Percentiles rank a stretch among this genome's conserved stretches.
These are phyloP conservation scores for Lactifluus subvellereus DNA, from an alignment of 768 basidiomycete species.

Conservation along the genomic window DNA sequence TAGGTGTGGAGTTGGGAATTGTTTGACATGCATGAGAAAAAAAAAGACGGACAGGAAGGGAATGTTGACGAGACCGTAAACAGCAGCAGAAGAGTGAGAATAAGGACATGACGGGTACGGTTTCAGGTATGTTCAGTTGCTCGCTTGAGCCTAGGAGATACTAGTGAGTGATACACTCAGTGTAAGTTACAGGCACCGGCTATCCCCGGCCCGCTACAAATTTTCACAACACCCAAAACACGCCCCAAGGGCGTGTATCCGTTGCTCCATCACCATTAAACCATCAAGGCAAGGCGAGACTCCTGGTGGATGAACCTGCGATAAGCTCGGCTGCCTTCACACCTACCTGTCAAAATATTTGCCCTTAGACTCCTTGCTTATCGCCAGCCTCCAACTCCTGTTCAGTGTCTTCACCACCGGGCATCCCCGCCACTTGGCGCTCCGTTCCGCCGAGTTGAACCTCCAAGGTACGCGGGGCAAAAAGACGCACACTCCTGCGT, in stretches of 20 bases:
- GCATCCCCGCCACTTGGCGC: not conserved
- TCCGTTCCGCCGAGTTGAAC: not conserved
- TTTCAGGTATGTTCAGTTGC: not conserved
- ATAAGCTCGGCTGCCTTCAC: not conserved
- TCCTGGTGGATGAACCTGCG: not conserved
- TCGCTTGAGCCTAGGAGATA: not conserved
- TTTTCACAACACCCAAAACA: not conserved
- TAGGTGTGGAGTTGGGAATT: not conserved
- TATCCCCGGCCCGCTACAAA: not conserved
- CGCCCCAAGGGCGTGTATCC: slow-evolving; percentile 10
- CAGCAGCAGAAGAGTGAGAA: slow-evolving; percentile 26
- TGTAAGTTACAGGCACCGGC: not conserved
- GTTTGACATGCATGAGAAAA: not conserved
- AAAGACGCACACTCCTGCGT: not conserved
- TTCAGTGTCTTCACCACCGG: not conserved
- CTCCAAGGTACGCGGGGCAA: not conserved
- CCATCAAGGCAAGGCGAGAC: too few species aligned
- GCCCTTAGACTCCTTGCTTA: not conserved
- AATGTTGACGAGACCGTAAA: slow-evolving; percentile 21
- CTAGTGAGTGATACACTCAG: not conserved
- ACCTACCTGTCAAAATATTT: not conserved
- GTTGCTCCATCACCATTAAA: not conserved
- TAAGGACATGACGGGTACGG: slow-evolving; percentile 24
- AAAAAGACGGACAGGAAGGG: not conserved
- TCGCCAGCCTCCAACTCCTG: not conserved